These are phyloP conservation scores for Microdochium nivale DNA, from an alignment of 2,329 filamentous ascomycete genomes.

Conservation along the genomic window DNA sequence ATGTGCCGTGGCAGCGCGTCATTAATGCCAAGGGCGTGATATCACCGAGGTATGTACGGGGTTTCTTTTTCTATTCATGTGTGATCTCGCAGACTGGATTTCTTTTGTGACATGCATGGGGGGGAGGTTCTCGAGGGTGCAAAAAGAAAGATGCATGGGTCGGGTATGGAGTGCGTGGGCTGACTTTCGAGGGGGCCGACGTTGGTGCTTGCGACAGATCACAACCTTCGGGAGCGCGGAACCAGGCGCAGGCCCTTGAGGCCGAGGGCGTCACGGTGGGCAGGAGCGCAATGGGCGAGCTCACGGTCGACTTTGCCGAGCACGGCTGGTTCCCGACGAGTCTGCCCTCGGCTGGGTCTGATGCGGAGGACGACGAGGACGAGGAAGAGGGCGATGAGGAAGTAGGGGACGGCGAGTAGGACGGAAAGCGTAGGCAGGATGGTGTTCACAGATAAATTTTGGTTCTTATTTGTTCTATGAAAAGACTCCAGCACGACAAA, in stretches of 20 bases:
- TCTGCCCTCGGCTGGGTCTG: slow-evolving; percentile 33
- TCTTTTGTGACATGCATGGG: too few relatives aligned
- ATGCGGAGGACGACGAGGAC: slow-evolving; percentile 15
- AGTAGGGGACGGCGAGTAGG: too few relatives aligned
- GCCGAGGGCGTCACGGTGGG: slow-evolving; percentile 45
- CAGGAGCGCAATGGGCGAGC: slow-evolving; percentile 38
- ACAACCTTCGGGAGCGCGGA: slow-evolving; percentile 36
- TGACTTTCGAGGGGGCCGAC: too few relatives aligned
- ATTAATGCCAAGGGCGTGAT: slow-evolving; percentile 83
- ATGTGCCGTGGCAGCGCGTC: slow-evolving; percentile 91
- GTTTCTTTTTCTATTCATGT: background rate
- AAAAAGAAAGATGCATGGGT: too few relatives aligned
- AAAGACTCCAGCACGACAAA: too few relatives aligned
- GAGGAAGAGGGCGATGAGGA: slow-evolving; percentile 18
- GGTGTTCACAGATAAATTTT: background rate
- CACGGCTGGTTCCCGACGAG: slow-evolving; percentile 48
- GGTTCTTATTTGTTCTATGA: background rate
- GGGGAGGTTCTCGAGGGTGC: too few relatives aligned
- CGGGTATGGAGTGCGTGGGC: too few relatives aligned
- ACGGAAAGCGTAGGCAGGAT: too few relatives aligned
- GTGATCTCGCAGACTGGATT: too few relatives aligned
- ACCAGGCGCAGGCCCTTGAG: slow-evolving; percentile 39
- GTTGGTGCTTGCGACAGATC: too few relatives aligned
- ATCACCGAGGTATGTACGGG: slow-evolving; percentile 70
- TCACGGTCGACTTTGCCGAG: slow-evolving; percentile 38